Base-by-base conservation (phyloP, 108 stramenopile genomes). In the Bacterosira constricta region DNA sequence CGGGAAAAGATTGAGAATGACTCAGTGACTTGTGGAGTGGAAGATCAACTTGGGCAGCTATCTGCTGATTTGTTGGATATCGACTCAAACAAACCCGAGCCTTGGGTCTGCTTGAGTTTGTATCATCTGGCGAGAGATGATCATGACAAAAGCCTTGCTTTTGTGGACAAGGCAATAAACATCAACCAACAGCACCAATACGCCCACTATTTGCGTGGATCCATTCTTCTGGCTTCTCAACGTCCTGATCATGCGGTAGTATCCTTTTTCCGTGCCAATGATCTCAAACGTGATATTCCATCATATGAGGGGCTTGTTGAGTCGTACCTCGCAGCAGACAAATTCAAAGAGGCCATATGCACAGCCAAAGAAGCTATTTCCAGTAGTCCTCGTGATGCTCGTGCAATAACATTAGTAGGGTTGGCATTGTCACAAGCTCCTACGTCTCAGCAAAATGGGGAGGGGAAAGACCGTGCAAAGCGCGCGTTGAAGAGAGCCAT, bases 281-380 rank as follows among this genome's bases (percentile, higher is more conserved):
- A 88, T 78, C 50, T 89, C n/a, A 44, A 64, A 10, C 75, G 71
- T 11, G 91, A 92, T 56, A 72, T 92, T 18, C 74, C 87, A 3
- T 85, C 78, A 15, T 92, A 87, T 59, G 90, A 90, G 62, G 94
- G 94, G 3, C 81, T 95, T 26, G 94, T 92, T 0, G 91, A 89
- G 66, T 80, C 83, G 1, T 95, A 90, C 56, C 71, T 95, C 31
- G 85, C 87, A 9, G 74, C 85, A 2, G 82, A 82, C 8, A 84
- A 86, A 61, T 86, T 84, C 75, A 89, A 90, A 55, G 91, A 92
- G 63, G 91, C 94, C 0, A 82, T 92, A 44, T 87, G 88, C 51
- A 85, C 86, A 0, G 93, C 93, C 7, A 91, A 89, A 57, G 88
- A 90, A 69, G 90, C 89, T 25, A 89, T 92, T 32, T 84, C 88